Base-by-base conservation (phyloP, 1,139 yeast genomes). In the Yamadazyma kanchanaburiensis region DNA sequence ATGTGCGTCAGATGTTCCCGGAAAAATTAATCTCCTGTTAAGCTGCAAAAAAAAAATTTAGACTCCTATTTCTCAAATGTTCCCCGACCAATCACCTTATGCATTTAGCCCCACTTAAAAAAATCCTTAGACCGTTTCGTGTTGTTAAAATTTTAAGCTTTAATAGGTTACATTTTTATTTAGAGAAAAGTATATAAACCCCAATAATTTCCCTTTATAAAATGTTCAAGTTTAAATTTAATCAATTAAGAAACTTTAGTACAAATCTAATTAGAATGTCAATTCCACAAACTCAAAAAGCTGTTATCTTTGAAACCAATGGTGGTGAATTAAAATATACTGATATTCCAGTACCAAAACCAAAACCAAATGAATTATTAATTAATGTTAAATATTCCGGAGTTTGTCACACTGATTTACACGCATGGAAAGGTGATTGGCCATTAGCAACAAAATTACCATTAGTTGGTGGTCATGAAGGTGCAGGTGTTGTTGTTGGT, bases 381-480 rank as follows among this genome's bases (percentile, higher is more conserved):
- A 68, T 80, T 54, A 71, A 80, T 49, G 76, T 80, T 50, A 77
- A 77, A 58, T 80, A 78, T 63, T 80, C 87, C 8, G 88, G 88
- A 60, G 88, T 80, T 28, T 80, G 88, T 55, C 88, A 80, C 63
- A 80, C 87, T 27, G 88, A 80, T 54, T 69, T 80, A 50, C 88
- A 80, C 58, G 88, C 86, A 26, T 80, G 86, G 85, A 74, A 78
- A 51, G 87, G 87, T 53, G 87, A 80, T 54, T 42, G 87, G 87
- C 87, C 87, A 37, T 60, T 78, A 46, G 69, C 53, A 31, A 69
- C 76, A 40, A 80, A 80, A 55, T 67, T 80, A 43, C 87, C 88
- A 21, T 64, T 81, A 42, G 85, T 82, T 26, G 88, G 88, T 48
- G 89, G 89, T 49, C 89, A 81, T 55, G 89, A 81, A 63, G 91